Evolutionary conservation across 139 green algal genomes (phyloP).

Genomic region (Tetratostichococcus sp.): DNA sequence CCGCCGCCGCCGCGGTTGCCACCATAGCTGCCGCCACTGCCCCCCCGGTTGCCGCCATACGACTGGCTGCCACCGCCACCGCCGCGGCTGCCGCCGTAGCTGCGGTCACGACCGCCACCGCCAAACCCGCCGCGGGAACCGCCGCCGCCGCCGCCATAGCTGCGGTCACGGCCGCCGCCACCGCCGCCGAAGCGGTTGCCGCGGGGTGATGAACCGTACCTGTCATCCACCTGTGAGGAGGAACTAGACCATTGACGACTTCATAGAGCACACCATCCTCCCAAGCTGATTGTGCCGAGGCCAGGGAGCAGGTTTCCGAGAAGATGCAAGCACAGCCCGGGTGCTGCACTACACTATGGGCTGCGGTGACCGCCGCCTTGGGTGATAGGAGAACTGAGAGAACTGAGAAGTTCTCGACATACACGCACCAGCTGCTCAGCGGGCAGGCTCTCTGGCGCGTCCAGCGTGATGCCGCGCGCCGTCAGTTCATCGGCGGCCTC

Average conservation of each 20-base stretch:
- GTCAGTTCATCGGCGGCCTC: slow-evolving; percentile 28
- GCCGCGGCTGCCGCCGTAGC: background rate
- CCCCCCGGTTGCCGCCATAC: background rate
- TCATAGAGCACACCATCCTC: too few species aligned
- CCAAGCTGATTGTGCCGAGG: too few species aligned
- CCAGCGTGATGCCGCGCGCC: slow-evolving; percentile 33
- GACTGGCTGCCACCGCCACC: too few species aligned
- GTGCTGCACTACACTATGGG: too few species aligned
- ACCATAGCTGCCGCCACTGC: background rate
- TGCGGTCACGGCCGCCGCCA: slow-evolving; percentile 7
- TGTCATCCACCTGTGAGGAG: too few species aligned
- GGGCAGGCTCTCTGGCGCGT: slow-evolving; percentile 28
- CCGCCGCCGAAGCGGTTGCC: slow-evolving; percentile 7
- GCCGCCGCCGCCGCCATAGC: background rate
- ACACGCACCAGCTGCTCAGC: slow-evolving; percentile 24
- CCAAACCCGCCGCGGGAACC: slow-evolving; percentile 8
- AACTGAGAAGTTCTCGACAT: background rate
- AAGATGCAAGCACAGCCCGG: too few species aligned
- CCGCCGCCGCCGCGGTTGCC: slow-evolving; percentile 4
- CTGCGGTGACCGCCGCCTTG: too few species aligned
- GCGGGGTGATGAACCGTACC: background rate
- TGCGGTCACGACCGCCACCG: slow-evolving; percentile 1
- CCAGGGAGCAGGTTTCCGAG: too few species aligned
- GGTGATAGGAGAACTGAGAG: too few species aligned
- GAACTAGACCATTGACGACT: too few species aligned